Evolutionary conservation across 1,284 basidiomycete species (phyloP).

Genomic region (Ceratobasidium theobromae): DNA sequence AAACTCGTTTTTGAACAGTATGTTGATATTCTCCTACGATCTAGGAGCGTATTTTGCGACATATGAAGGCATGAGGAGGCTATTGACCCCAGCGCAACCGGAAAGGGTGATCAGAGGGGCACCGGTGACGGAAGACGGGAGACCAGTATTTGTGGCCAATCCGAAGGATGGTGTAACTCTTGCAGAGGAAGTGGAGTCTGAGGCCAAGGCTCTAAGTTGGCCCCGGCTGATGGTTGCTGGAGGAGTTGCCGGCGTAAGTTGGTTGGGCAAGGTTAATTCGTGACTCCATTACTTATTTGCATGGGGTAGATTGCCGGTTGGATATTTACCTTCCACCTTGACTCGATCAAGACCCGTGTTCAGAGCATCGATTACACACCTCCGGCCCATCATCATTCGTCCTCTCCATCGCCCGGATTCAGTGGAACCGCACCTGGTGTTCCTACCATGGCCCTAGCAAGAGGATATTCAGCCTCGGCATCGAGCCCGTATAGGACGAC

Average conservation of each 20-base stretch:
- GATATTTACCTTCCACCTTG: conserved; percentile 77
- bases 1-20: neutral
- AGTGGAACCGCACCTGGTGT: conserved; percentile 31
- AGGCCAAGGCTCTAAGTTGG: conserved; percentile 54
- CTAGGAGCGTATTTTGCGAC: conserved; percentile 65
- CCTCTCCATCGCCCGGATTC: neutral
- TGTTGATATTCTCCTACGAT: neutral
- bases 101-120: conserved; percentile 22
- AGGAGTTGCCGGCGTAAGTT: conserved; percentile 63
- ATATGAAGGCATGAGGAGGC: conserved; percentile 75
- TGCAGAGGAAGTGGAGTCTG: conserved; percentile 51
- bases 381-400: conserved; percentile 8
- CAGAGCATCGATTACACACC: conserved; percentile 51
- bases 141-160: conserved; percentile 25
- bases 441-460: conserved; percentile 26
- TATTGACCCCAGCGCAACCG: conserved; percentile 47
- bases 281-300: conserved; percentile 36
- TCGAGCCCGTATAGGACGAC: conserved; percentile 55
- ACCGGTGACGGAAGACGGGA: conserved; percentile 30
- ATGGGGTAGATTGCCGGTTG: conserved; percentile 56
- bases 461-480: conserved; percentile 34
- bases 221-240: conserved; percentile 68
- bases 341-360: conserved; percentile 84
- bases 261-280: conserved; percentile 44
- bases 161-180: conserved; percentile 38